Evolutionary conservation across 192 early-diverging fungal species (phyloP).

Genomic region (Gonapodya prolifera): DNA sequence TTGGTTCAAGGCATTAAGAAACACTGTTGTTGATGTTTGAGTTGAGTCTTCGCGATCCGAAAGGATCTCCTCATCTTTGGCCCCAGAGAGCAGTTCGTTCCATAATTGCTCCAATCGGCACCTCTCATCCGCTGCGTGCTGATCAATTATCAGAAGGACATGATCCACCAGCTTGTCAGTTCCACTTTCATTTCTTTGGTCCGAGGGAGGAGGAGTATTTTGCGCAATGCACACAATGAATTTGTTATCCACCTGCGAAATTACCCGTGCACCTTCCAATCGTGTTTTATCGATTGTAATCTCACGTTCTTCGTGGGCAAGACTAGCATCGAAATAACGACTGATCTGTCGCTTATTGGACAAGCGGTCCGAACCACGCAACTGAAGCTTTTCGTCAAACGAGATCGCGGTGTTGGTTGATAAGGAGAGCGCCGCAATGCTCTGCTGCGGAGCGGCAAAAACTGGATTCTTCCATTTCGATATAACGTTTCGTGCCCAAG

Average conservation of each 20-base stretch:
- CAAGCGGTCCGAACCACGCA: background rate
- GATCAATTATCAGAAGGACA: background rate
- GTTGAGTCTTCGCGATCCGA: no score
- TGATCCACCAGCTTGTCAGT: background rate
- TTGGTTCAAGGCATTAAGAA: no score
- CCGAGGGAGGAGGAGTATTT: no score
- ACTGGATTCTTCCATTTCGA: slow-evolving; percentile 4
- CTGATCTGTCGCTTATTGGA: background rate
- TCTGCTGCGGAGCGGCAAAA: background rate
- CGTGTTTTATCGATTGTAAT: background rate
- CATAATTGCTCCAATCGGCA: background rate
- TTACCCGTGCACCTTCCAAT: background rate
- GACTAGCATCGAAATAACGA: background rate
- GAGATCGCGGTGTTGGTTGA: background rate
- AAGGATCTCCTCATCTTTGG: background rate
- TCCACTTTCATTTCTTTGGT: background rate
- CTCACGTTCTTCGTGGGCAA: background rate
- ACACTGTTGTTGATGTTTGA: no score
- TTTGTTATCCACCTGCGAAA: background rate
- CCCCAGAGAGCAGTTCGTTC: background rate
- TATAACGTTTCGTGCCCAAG: background rate
- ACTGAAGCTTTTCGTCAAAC: background rate
- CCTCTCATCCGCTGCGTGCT: slow-evolving; percentile 1
- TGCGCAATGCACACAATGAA: background rate
- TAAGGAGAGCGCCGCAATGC: background rate